phyloP scores from a whole-genome alignment of 768 basidiomycete genomes.

The Boletus sensibilis region DNA sequence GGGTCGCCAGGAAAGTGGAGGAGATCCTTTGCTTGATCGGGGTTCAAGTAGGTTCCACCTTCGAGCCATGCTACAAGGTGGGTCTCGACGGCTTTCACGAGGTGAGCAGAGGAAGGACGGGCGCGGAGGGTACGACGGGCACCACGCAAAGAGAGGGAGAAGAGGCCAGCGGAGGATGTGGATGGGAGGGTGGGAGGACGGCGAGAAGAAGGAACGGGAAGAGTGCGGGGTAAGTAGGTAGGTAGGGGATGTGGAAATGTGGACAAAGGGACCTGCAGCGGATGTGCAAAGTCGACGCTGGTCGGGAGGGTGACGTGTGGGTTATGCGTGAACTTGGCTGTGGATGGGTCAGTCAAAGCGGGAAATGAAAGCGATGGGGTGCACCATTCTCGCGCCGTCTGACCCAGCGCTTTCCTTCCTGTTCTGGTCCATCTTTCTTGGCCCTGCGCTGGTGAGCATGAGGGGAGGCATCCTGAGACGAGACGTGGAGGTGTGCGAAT shows the following conservation, averaged over 20 bases:
- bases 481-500: constrained; percentile 50
- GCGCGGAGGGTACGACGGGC: constrained; percentile 67
- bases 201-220: constrained; percentile 46
- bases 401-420: constrained; percentile 77
- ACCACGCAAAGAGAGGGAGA: constrained; percentile 74
- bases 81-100: constrained; percentile 67
- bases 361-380: constrained; percentile 17
- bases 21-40: constrained; percentile 39
- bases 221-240: constrained; percentile 60
- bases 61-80: constrained; percentile 64
- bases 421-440: constrained; percentile 56
- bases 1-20: constrained; percentile 40
- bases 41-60: constrained; percentile 55
- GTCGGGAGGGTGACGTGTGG: constrained; percentile 68
- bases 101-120: constrained; percentile 46
- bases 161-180: constrained; percentile 70
- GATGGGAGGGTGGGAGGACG: constrained; percentile 44
- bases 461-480: constrained; percentile 1
- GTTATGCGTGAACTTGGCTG: constrained; percentile 73
- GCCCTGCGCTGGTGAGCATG: constrained; percentile 11
- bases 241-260: constrained; percentile 83
- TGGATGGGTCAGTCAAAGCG: background rate
- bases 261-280: constrained; percentile 41
- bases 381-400: constrained; percentile 76
- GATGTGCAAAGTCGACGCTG: constrained; percentile 51